Conservation (phyloP, 352 stramenopile genomes). For the Thalassiosira mediterranea region DNA sequence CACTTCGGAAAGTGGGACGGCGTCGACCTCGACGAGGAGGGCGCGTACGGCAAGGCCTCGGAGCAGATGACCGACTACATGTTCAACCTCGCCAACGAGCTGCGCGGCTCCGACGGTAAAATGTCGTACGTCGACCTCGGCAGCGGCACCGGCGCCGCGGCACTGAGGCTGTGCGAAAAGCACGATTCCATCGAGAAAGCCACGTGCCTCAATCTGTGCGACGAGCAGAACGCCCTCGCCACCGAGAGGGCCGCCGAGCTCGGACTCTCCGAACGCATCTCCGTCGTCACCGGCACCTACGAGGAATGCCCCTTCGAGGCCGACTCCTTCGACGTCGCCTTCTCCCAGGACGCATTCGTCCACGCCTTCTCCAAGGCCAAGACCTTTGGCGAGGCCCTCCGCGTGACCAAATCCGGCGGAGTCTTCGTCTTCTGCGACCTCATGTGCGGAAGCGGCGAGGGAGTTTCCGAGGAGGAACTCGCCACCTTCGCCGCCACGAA, state of each 20-base stretch:
- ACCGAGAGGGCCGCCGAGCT: constrained; percentile 7
- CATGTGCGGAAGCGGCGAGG: constrained; percentile 40
- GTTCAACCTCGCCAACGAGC: constrained; percentile 29
- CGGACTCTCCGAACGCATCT: constrained; percentile 22
- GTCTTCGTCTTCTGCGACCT: constrained; percentile 45
- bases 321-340: constrained; percentile 30
- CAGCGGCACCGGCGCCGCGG: constrained; percentile 32
- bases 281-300: constrained; percentile 41
- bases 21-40: constrained; percentile 43
- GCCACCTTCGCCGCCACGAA: constrained; percentile 61
- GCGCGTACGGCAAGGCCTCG: constrained; percentile 50
- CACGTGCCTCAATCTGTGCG: constrained; percentile 40
- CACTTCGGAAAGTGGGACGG: constrained; percentile 58
- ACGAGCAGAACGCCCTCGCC: constrained; percentile 35
- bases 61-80: constrained; percentile 62
- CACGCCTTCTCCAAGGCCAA: constrained; percentile 41
- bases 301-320: constrained; percentile 32
- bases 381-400: constrained; percentile 31
- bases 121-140: constrained; percentile 31
- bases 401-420: constrained; percentile 31
- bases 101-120: background rate
- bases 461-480: constrained; percentile 42
- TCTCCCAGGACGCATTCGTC: constrained; percentile 45
- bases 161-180: constrained; percentile 29
- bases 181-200: constrained; percentile 32